Conservation (phyloP, 179 eudicot genomes). For the Actinidia polygama region DNA sequence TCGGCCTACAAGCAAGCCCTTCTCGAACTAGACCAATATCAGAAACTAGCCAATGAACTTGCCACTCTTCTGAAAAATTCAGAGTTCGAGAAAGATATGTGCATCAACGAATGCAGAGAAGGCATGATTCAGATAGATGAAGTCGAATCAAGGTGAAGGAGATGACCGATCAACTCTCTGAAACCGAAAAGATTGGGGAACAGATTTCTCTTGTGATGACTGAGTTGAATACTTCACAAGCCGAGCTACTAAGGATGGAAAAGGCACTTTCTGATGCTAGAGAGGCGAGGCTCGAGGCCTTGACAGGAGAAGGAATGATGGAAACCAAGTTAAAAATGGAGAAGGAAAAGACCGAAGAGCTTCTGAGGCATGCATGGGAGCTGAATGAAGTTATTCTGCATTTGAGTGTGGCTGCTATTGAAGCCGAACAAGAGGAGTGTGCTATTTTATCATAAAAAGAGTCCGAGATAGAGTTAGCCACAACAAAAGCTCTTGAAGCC, state of each 20-base stretch:
- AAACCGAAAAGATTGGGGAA: constrained; percentile 13
- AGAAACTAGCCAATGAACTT: constrained; percentile 30
- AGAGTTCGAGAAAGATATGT: constrained; percentile 33
- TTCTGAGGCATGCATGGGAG: neutral
- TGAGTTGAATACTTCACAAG: neutral
- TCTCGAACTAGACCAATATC: constrained; percentile 26
- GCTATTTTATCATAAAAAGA: constrained; percentile 8
- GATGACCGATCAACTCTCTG: constrained; percentile 20
- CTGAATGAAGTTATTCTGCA: constrained; percentile 7
- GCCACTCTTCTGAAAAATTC: constrained; percentile 24
- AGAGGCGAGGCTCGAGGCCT: constrained; percentile 15
- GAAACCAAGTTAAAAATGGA: constrained; percentile 20
- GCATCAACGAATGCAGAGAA: constrained; percentile 34
- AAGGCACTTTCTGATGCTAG: neutral
- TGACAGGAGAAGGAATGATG: constrained; percentile 9
- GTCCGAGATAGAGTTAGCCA: constrained; percentile 11
- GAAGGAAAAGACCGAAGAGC: constrained; percentile 3
- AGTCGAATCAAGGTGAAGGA: constrained; percentile 31
- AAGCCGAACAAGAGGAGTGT: neutral
- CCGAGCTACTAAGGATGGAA: constrained; percentile 6
- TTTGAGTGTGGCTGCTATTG: neutral
- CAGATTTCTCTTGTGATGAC: constrained; percentile 2
- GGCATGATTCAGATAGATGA: constrained; percentile 18
- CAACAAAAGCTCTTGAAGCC: neutral
- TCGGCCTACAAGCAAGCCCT: constrained; percentile 36